Evolutionary conservation across 1,139 yeast genomes (phyloP).

Genomic region (Blastobotrys persicus): DNA sequence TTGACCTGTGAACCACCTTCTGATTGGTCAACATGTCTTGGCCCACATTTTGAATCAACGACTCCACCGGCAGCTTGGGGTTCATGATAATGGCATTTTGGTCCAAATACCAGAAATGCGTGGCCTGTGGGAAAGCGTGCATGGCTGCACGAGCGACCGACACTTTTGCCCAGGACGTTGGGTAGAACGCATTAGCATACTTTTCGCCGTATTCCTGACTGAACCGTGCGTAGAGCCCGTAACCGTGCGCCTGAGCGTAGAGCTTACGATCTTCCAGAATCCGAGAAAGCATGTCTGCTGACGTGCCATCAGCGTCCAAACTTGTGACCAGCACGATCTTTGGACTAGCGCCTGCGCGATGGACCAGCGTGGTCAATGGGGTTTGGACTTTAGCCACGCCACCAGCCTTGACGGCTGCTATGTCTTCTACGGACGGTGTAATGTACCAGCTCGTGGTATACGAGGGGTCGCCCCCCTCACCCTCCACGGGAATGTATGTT

Average conservation of each 20-base stretch:
- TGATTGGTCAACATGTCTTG: conserved; percentile 61
- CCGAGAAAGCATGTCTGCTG: conserved; percentile 55
- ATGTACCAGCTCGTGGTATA: background rate
- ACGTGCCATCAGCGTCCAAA: conserved; percentile 69
- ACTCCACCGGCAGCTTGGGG: conserved; percentile 52
- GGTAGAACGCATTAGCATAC: conserved; percentile 13
- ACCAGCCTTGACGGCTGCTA: background rate
- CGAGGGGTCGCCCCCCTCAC: background rate
- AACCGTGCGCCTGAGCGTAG: conserved; percentile 71
- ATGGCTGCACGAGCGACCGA: conserved; percentile 72
- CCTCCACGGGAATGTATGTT: background rate
- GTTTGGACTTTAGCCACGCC: conserved; percentile 5
- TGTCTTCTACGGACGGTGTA: background rate
- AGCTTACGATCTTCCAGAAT: conserved; percentile 79
- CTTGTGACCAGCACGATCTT: conserved; percentile 71
- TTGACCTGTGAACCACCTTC: conserved; percentile 66
- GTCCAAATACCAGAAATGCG: conserved; percentile 83
- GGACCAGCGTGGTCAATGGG: background rate
- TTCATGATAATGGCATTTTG: conserved; percentile 63
- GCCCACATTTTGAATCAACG: conserved; percentile 56
- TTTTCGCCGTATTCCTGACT: conserved; percentile 53
- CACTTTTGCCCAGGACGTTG: conserved; percentile 56
- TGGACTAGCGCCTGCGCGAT: conserved; percentile 5
- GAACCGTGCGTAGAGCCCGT: conserved; percentile 81
- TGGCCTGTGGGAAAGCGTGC: conserved; percentile 80